Percentiles rank a stretch among this genome's conserved stretches.
These are phyloP conservation scores for Echinochloa phyllopogon DNA, from an alignment of 176 grass and related monocot species.

Conservation along the genomic window DNA sequence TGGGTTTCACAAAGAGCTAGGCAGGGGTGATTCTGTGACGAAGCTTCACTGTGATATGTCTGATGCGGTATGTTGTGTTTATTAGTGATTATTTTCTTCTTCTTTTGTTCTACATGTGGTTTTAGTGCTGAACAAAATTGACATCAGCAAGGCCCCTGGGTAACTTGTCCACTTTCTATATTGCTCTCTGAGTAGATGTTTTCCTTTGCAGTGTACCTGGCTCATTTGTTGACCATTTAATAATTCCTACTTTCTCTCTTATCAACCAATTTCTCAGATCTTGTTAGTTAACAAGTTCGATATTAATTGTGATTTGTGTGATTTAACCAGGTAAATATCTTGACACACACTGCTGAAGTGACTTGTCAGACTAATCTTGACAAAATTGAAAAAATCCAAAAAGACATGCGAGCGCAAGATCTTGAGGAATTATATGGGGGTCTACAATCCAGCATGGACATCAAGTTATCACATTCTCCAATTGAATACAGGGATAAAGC, in stretches of 20 bases:
- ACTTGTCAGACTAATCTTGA: neutral
- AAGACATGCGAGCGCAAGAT: slow-evolving; percentile 56
- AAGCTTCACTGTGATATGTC: slow-evolving; percentile 84
- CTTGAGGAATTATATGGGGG: slow-evolving; percentile 37
- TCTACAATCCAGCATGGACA: neutral
- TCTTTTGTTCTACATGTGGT: neutral
- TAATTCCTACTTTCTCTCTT: neutral
- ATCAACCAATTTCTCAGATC: neutral
- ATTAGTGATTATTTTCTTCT: neutral
- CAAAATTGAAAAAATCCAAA: slow-evolving; percentile 52
- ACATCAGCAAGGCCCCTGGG: neutral
- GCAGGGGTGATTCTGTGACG: slow-evolving; percentile 86
- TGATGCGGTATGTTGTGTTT: slow-evolving; percentile 61
- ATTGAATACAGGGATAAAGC: slow-evolving; percentile 33
- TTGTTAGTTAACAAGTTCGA: neutral
- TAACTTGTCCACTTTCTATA: neutral
- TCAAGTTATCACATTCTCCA: slow-evolving; percentile 15
- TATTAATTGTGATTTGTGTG: slow-evolving; percentile 30
- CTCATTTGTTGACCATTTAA: neutral
- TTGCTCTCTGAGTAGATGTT: slow-evolving; percentile 8
- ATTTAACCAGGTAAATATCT: slow-evolving; percentile 71
- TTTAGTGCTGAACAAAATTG: neutral
- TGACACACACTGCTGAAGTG: slow-evolving; percentile 68
- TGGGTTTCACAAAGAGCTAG: slow-evolving; percentile 71
- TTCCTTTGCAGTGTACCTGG: neutral